A percentile compares a stretch with the other conserved stretches of the same genome.
Conservation (phyloP, 1,284 basidiomycete genomes). For the Anthracocystis panici-leucophaei region DNA sequence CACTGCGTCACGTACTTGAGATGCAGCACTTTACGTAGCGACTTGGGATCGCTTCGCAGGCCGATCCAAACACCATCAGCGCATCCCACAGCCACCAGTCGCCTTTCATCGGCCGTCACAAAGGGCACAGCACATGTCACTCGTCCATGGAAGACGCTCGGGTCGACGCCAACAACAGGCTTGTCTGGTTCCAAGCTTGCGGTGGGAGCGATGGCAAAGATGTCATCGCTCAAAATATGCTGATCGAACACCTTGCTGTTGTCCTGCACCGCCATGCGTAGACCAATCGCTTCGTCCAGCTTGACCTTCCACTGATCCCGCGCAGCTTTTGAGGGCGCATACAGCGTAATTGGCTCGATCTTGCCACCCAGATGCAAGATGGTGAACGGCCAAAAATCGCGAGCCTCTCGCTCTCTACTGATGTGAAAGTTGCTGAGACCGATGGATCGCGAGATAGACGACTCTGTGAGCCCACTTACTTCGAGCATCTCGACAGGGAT, state of each 20-base stretch:
- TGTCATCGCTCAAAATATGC: slow-evolving; percentile 66
- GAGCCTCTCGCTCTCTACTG: slow-evolving; percentile 52
- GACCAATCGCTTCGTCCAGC: slow-evolving; percentile 85
- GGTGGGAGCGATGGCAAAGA: slow-evolving; percentile 61
- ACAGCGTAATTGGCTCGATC: slow-evolving; percentile 75
- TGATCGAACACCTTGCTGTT: slow-evolving; percentile 79
- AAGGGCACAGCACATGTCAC: slow-evolving; percentile 89
- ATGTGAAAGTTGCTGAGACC: slow-evolving; percentile 64
- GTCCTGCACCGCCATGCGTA: slow-evolving; percentile 87
- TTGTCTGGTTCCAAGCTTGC: slow-evolving; percentile 48
- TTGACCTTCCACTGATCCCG: slow-evolving; percentile 89
- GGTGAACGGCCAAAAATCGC: slow-evolving; percentile 65
- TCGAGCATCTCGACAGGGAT: slow-evolving; percentile 67
- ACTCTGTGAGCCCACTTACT: slow-evolving; percentile 56
- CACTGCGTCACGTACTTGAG: slow-evolving; percentile 91
- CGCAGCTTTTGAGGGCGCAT: slow-evolving; percentile 81
- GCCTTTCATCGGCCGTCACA: slow-evolving; percentile 81
- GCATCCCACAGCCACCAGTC: slow-evolving; percentile 90
- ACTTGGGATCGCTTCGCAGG: slow-evolving; percentile 85
- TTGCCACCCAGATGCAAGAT: slow-evolving; percentile 59
- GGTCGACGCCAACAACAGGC: slow-evolving; percentile 73
- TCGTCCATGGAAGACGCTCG: slow-evolving; percentile 84
- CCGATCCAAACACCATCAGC: slow-evolving; percentile 98
- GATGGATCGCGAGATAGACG: slow-evolving; percentile 59
- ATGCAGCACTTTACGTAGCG: slow-evolving; percentile 88